Evolutionary conservation across 2,329 filamentous ascomycete species (phyloP), one percentile per base, ranked within the genome.

Genomic region (Arthrinium phaeospermum): DNA sequence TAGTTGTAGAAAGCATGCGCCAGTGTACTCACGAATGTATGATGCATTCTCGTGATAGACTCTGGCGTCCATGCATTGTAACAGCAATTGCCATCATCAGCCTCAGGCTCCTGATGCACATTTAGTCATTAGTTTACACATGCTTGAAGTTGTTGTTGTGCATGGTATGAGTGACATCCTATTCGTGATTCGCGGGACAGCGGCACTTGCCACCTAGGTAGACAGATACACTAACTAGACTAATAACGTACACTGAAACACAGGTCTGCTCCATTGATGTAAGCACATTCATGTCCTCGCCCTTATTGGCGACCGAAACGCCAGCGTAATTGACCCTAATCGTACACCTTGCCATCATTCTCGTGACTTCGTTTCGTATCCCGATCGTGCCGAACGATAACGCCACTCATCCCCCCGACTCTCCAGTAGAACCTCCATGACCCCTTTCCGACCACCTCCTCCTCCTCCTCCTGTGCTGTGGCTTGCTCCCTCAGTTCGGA

Each of bases 381-480:
- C 10, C 53, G 3, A 37, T n/a, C 57, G 8, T 37, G 22, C 12
- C 13, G 4, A 30, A 34, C 19, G 19, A 13, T 41, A 64, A 64
- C 57, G 57, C 57, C 57, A 41, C 12, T n/a, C 57, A 64, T 64
- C 57, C 57, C 57, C 57, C 22, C n/a, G 19, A 12, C 57, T 64
- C 57, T 41, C 57, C 30, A 64, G 30, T 8, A 64, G 22, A 64
- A 64, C 57, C 34, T 64, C 19, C 57, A 64, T 41, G 57, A 64
- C 34, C 57, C 57, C 57, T 64, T 64, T 13, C 34, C 57, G 13
- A 41, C 57, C 8, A 22, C 30, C 8, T n/a, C n/a, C n/a, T n/a
- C 34, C 57, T n/a, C 57, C 53, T 12, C 16, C 57, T 12, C 19
- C 34, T 3, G 34, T 8, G 3, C n/a, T n/a, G n/a, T n/a, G n/a